A percentile compares a stretch with the other conserved stretches of the same genome.
These are phyloP conservation scores for Pythium rhizo-oryzae DNA, from an alignment of 352 stramenopile genomes.

Conservation along the genomic window DNA sequence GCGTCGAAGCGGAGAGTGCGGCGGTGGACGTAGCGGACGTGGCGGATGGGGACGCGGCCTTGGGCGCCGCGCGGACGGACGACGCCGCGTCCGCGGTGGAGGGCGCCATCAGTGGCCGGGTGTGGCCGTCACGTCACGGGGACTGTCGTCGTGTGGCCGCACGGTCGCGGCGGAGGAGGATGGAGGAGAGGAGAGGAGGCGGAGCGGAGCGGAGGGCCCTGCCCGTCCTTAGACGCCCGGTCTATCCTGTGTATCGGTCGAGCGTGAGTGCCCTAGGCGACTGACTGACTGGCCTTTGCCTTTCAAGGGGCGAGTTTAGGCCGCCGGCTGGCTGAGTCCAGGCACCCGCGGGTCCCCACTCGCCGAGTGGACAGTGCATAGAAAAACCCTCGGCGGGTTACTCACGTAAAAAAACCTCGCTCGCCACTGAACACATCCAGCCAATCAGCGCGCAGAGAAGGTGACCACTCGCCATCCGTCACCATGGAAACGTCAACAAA, in stretches of 20 bases:
- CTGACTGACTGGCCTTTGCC: neutral
- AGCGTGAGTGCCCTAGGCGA: neutral
- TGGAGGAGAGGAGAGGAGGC: neutral
- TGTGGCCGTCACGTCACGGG: neutral
- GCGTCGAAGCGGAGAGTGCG: constrained; percentile 7
- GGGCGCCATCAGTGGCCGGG: constrained; percentile 1
- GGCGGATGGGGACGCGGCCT: neutral
- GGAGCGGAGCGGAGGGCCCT: neutral
- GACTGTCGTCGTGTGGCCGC: constrained; percentile 13
- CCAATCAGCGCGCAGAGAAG: constrained; percentile 1
- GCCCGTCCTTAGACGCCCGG: neutral
- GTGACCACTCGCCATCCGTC: neutral
- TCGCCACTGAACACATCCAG: neutral
- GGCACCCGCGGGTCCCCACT: neutral
- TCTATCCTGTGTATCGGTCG: no score
- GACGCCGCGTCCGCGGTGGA: constrained; percentile 7
- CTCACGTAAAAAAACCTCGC: constrained; percentile 15
- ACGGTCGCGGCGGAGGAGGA: neutral
- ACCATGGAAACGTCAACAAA: neutral
- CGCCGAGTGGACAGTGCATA: constrained; percentile 10
- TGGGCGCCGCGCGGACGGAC: neutral
- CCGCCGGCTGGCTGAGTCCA: neutral
- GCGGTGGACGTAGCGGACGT: neutral
- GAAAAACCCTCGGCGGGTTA: constrained; percentile 9
- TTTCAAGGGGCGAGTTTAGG: neutral